Evolutionary conservation across 1,284 basidiomycete genomes (phyloP), one percentile per base, ranked within the genome.

Genomic region (Meira nashicola): DNA sequence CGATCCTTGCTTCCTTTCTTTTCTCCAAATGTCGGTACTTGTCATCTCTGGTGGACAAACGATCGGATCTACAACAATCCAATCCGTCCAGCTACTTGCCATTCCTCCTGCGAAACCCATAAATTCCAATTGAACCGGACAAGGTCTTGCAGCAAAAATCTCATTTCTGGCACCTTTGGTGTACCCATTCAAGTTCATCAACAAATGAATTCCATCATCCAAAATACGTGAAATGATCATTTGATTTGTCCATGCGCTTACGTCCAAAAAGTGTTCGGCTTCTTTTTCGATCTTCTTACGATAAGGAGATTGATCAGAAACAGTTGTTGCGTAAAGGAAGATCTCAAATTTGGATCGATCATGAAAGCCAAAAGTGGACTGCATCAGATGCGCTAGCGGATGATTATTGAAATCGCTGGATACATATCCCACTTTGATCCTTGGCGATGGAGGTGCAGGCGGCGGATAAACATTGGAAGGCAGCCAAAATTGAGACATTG

Each of bases 111-210:
- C 67, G 49, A 73, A 75, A n/a, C 77, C 76, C 71, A 78, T 77
- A 43, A 85, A 80, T 58, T 84, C 83, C 66, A 86, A 80, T 73
- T 86, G 84, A 9, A 86, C 77, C 0, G 85, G 85, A 58, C 82
- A 82, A 14, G 84, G 83, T 28, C 85, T 79, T 0, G 82, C 83
- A 8, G 85, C 85, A 61, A 86, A 86, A 12, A 86, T 80, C 62
- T 86, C 85, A 66, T 86, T 86, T 53, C 82, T 77, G 2, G 85
- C 83, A 10, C 84, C 85, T 71, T 85, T 86, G n/a, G 85, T 86
- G 65, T 86, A 86, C 3, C 85, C 85, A 19, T 84, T 56, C 3
- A 85, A 74, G 62, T 85, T 84, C 60, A 85, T 79, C 19, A 86
- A 81, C 81, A 76, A 81, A 65, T 86, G 85, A 59, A 86, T 84